Evolutionary conservation across 805 yeast genomes (phyloP), one percentile per base, ranked within the genome.

Genomic region (Kurtzmaniella cleridarum): DNA sequence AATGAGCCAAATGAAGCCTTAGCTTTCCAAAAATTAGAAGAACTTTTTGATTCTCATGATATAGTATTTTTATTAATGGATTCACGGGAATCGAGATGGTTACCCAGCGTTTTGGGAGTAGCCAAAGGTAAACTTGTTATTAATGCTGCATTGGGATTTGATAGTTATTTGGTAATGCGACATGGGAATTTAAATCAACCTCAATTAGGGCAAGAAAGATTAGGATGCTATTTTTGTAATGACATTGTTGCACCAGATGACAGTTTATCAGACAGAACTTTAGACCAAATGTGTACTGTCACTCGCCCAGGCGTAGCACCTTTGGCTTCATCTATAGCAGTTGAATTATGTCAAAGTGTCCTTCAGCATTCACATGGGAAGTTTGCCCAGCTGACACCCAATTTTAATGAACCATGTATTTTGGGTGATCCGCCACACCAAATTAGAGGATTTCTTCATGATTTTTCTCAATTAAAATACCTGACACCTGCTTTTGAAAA

Each of bases 251-350:
- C 97, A 0, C 98, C 99, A 0, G 69, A 79, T 2, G 95, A 93
- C 56, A 83, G 95, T 41, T 62, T 87, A n/a, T 72, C 86, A 0
- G 95, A 89, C 53, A 71, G 95, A 37, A 85, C 97, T 0, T 65
- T 93, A 41, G 99, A 93, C 61, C 98, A 93, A 60, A 93, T 93
- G 97, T 93, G 99, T 55, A 93, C 99, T 0, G 98, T 93, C 1
- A 93, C 98, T 0, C 70, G 98, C 30, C 98, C 99, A 0, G 98
- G 99, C 0, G 90, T 84, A 1, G 96, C 99, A 0, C 64, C 84
- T 50, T 64, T 88, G 61, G 97, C 98, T 0, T 76, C 95, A 0
- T 78, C 96, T 0, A 64, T 81, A 28, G 95, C 95, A 0, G 95
- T 86, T 1, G 98, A 93, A 56, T 61, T 93, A 5, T 54, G 88